Conservation (phyloP, 2,329 filamentous ascomycete genomes). For the Aspergillus brunneoviolaceus region DNA sequence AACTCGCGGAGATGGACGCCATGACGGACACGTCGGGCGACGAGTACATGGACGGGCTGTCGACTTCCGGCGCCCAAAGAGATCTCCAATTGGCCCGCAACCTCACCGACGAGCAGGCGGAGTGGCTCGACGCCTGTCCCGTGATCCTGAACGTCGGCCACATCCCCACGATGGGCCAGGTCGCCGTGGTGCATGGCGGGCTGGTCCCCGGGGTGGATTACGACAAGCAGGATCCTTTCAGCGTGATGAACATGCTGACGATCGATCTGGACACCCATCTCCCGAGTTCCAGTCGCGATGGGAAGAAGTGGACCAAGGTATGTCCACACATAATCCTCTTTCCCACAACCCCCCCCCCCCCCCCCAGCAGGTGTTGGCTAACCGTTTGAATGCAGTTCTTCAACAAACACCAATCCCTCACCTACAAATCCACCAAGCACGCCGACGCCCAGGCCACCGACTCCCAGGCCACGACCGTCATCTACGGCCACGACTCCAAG, state of each 20-base stretch:
- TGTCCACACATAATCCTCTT: neutral
- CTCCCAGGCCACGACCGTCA: slow-evolving; percentile 60
- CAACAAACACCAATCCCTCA: slow-evolving; percentile 48
- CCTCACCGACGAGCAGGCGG: slow-evolving; percentile 59
- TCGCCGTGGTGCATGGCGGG: slow-evolving; percentile 82
- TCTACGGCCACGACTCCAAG: slow-evolving; percentile 86
- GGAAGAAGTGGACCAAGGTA: slow-evolving; percentile 66
- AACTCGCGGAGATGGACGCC: slow-evolving; percentile 35
- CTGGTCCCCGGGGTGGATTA: slow-evolving; percentile 73
- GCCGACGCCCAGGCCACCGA: slow-evolving; percentile 18
- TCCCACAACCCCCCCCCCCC: too few species aligned
- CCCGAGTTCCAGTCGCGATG: slow-evolving; percentile 53
- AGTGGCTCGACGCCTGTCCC: slow-evolving; percentile 70
- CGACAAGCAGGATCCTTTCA: slow-evolving; percentile 70
- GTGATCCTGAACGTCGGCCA: slow-evolving; percentile 74
- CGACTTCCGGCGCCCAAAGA: slow-evolving; percentile 22
- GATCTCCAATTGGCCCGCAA: slow-evolving; percentile 57
- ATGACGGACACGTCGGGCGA: slow-evolving; percentile 17
- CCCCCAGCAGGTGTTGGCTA: neutral
- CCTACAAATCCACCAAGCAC: slow-evolving; percentile 24
- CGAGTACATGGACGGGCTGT: slow-evolving; percentile 27
- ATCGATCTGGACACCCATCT: slow-evolving; percentile 64
- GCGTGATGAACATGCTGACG: slow-evolving; percentile 90
- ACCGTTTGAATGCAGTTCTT: slow-evolving; percentile 43
- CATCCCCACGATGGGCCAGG: slow-evolving; percentile 59